Conservation (phyloP, 2,329 filamentous ascomycete species). For the Aureobasidium sp. region DNA sequence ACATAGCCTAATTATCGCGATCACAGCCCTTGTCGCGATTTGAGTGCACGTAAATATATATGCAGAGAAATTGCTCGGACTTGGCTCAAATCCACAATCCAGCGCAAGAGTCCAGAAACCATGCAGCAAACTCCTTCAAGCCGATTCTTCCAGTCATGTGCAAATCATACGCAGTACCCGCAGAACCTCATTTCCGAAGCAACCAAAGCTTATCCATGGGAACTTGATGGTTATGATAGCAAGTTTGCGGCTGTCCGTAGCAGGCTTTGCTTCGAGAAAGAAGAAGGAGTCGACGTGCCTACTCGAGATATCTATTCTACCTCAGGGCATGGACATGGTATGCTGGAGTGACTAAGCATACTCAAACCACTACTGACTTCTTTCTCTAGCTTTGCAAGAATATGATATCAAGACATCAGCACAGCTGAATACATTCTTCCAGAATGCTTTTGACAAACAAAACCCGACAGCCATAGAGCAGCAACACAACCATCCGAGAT, state of each 20-base stretch:
- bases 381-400: background rate
- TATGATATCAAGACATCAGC: background rate
- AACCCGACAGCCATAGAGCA: background rate
- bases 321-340: background rate
- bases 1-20: background rate
- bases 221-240: background rate
- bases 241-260: background rate
- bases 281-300: background rate
- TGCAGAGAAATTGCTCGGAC: background rate
- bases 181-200: background rate
- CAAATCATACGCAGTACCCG: background rate
- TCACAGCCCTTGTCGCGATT: background rate
- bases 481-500: background rate
- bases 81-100: background rate
- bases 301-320: background rate
- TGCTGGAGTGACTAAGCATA: no score
- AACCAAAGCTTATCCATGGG: background rate
- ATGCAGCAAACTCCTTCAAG: background rate
- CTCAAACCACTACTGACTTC: no score
- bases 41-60: background rate
- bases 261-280: background rate
- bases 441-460: background rate
- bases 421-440: background rate
- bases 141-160: background rate
- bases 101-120: background rate